Percentiles rank a stretch among this genome's conserved stretches.
Evolutionary conservation across 2,329 filamentous ascomycete species (phyloP).

Genomic region (Beauveria caledonica): DNA sequence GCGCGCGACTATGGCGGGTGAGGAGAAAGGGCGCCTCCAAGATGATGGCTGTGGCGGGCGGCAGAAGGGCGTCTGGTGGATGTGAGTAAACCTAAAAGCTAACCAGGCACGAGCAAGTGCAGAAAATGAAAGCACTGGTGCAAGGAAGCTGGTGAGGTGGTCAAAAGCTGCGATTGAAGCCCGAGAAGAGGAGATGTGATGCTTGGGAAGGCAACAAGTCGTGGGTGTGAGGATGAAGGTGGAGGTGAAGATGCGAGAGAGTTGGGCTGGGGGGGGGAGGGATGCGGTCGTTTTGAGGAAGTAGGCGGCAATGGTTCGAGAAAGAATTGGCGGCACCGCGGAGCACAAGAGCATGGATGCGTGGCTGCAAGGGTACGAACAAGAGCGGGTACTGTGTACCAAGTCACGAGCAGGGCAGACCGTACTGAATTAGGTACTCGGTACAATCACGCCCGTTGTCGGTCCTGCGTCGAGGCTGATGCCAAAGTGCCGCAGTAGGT

Average conservation of each 20-base stretch:
- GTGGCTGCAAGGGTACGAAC: not conserved
- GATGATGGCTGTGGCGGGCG: not conserved
- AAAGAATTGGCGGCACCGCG: slow-evolving; percentile 9
- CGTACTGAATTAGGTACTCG: not conserved
- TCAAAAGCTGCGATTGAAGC: not conserved
- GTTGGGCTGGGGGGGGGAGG: slow-evolving; percentile 5
- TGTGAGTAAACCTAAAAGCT: slow-evolving; percentile 4
- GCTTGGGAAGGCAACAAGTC: not conserved
- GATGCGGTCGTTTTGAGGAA: slow-evolving; percentile 4
- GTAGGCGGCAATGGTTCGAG: slow-evolving; percentile 8
- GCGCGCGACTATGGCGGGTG: slow-evolving; percentile 12
- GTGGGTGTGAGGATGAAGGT: not conserved
- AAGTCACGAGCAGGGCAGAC: not conserved
- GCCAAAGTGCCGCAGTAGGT: not conserved
- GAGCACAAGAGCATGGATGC: not conserved
- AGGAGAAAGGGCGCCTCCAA: slow-evolving; percentile 6
- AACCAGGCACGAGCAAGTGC: not conserved
- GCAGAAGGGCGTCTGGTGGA: slow-evolving; percentile 4
- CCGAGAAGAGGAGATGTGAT: not conserved
- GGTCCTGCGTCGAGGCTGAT: not conserved
- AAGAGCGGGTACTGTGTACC: not conserved
- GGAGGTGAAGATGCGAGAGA: slow-evolving; percentile 6
- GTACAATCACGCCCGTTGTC: slow-evolving; percentile 2
- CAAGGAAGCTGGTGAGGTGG: not conserved
- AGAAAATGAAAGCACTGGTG: not conserved